Conservation (phyloP, 768 basidiomycete genomes). For the Mycena venus region DNA sequence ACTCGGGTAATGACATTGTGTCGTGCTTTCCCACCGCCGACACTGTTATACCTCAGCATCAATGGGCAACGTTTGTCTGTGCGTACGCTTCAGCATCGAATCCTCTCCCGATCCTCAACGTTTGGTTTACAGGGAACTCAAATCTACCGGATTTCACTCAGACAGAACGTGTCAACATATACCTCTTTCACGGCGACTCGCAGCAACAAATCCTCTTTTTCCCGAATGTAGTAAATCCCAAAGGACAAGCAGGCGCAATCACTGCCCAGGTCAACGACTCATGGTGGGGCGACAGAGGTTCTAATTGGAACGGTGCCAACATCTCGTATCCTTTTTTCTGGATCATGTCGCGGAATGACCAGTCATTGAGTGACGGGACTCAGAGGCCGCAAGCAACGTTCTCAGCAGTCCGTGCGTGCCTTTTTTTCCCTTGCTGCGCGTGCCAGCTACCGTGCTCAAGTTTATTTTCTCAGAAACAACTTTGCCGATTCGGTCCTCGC, state of each 20-base stretch:
- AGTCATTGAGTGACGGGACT: slow-evolving; percentile 65
- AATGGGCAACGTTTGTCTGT: slow-evolving; percentile 87
- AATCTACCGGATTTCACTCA: slow-evolving; percentile 75
- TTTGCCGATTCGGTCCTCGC: slow-evolving; percentile 75
- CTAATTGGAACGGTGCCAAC: slow-evolving; percentile 62
- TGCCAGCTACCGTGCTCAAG: slow-evolving; percentile 28
- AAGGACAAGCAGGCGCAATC: slow-evolving; percentile 67
- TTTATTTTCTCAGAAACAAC: slow-evolving; percentile 72
- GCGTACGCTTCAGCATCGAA: slow-evolving; percentile 51
- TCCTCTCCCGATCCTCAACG: slow-evolving; percentile 28
- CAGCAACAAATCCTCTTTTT: slow-evolving; percentile 61
- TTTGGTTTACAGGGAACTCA: slow-evolving; percentile 74
- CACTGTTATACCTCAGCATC: slow-evolving; percentile 75
- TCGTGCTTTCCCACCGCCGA: slow-evolving; percentile 80
- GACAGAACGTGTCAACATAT: slow-evolving; percentile 77
- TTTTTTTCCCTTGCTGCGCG: background rate
- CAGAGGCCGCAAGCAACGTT: slow-evolving; percentile 80
- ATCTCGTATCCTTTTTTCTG: slow-evolving; percentile 82
- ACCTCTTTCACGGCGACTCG: slow-evolving; percentile 82
- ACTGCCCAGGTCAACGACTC: slow-evolving; percentile 75
- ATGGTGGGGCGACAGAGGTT: slow-evolving; percentile 76
- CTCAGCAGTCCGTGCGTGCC: slow-evolving; percentile 83
- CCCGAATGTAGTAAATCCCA: slow-evolving; percentile 56
- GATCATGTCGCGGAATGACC: slow-evolving; percentile 75
- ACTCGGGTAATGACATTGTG: slow-evolving; percentile 77